Percentiles rank a stretch among this genome's conserved stretches.
These are phyloP conservation scores for Myxozyma nipponensis DNA, from an alignment of 805 yeast species.

Conservation along the genomic window DNA sequence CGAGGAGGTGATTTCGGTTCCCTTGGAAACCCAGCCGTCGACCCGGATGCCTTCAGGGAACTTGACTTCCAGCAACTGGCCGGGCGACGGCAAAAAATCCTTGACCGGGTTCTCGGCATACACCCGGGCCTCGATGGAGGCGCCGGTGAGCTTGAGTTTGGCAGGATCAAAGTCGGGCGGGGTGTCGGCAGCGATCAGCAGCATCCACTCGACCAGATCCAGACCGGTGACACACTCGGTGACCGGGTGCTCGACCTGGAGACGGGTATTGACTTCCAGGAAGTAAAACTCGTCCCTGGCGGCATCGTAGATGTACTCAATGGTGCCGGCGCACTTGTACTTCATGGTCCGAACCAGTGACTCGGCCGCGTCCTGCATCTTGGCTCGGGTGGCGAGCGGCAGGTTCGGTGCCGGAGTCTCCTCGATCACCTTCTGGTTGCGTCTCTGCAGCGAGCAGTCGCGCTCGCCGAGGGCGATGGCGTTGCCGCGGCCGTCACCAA, in stretches of 20 bases:
- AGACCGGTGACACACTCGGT: constrained; percentile 94
- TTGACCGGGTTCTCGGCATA: constrained; percentile 97
- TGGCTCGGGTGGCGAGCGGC: constrained; percentile 70
- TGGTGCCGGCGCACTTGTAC: constrained; percentile 96
- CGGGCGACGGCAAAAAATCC: constrained; percentile 94
- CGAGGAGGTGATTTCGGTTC: constrained; percentile 84
- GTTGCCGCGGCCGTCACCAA: constrained; percentile 91
- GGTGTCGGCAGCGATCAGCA: constrained; percentile 79
- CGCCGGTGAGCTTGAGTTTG: constrained; percentile 65
- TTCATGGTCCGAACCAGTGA: constrained; percentile 75
- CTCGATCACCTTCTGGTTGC: constrained; percentile 94
- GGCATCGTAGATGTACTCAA: constrained; percentile 90
- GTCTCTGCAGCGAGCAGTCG: constrained; percentile 95
- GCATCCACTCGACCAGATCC: constrained; percentile 97
- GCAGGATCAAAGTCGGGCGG: constrained; percentile 70
- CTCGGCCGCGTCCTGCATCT: constrained; percentile 80
- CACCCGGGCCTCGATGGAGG: constrained; percentile 93
- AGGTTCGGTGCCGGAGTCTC: constrained; percentile 97
- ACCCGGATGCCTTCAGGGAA: constrained; percentile 92
- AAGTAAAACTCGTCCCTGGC: constrained; percentile 85
- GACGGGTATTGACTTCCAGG: constrained; percentile 91
- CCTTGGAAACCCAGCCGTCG: constrained; percentile 90
- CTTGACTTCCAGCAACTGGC: constrained; percentile 76
- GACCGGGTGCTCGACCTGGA: constrained; percentile 97
- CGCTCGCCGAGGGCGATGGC: constrained; percentile 96